Evolutionary conservation across 2,329 filamentous ascomycete genomes (phyloP), one percentile per base, ranked within the genome.

Genomic region (Fusarium nelsonii): DNA sequence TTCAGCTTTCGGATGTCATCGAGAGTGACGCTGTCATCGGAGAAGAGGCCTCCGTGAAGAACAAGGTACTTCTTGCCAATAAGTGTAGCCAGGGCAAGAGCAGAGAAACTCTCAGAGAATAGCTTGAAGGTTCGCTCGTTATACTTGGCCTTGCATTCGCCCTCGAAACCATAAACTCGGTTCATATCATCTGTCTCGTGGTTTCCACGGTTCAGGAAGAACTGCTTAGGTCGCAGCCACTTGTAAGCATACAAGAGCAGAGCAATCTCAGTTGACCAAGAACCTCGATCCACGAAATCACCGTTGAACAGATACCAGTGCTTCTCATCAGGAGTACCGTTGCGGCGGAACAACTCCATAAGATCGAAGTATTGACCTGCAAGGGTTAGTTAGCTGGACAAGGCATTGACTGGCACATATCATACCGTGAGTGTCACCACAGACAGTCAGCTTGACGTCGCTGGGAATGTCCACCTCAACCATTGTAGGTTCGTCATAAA

Each of bases 141-240:
- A 82, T 99, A 99, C 83, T 99, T 99, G 73, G 93, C 93, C 80
- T 95, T 96, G 85, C 96, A 98, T 80, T 99, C 96, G 77, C 96
- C 96, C 81, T 99, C 96, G 75, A 99, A 99, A 18, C 96, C 96
- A 78, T 99, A 99, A 55, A 96, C 94, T 71, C 93, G 90, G 85
- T 99, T 99, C 96, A 99, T 99, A 81, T 97, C 95, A 78, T 98
- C 95, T 49, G 96, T 98, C 83, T 99, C 96, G 82, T 99, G 96
- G 81, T 99, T 99, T 73, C 96, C 96, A 66, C 96, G 90, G 85
- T 99, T 99, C 69, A 99, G 84, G 88, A 97, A 98, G 85, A 99
- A 95, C 56, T 85, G 89, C 43, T 89, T 88, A 9, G 96, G 96
- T 56, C 92, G 90, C 74, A 98, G 81, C 95, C 93, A 97, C 84